These are phyloP conservation scores for Alternaria panax DNA, from an alignment of 2,329 filamentous ascomycete genomes.

Conservation along the genomic window DNA sequence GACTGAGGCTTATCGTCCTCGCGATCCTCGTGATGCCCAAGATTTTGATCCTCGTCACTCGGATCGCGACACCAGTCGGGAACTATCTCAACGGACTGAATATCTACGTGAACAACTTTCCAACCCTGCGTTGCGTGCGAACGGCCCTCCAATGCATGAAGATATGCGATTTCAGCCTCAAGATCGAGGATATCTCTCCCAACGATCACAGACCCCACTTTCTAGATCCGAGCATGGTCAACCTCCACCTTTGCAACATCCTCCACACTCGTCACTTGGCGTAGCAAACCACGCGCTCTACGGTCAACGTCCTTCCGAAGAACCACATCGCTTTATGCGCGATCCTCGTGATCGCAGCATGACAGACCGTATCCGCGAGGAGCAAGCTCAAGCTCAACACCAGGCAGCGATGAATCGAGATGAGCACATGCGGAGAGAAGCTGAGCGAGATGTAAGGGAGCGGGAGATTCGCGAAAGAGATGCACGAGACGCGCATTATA, in stretches of 20 bases:
- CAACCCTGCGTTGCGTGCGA: constrained; percentile 31
- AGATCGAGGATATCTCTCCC: constrained; percentile 38
- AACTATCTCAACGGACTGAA: constrained; percentile 42
- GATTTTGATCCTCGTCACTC: constrained; percentile 41
- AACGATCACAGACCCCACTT: constrained; percentile 47
- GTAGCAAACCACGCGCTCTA: constrained; percentile 36
- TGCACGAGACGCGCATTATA: constrained; percentile 27
- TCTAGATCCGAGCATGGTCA: constrained; percentile 39
- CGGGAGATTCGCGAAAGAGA: constrained; percentile 30
- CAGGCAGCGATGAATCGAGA: constrained; percentile 33
- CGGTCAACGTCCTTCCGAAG: constrained; percentile 39
- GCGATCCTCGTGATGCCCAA: constrained; percentile 40
- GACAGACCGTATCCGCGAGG: constrained; percentile 42
- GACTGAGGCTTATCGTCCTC: constrained; percentile 38
- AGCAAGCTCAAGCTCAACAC: constrained; percentile 33
- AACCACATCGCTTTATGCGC: constrained; percentile 35
- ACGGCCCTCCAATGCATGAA: constrained; percentile 32
- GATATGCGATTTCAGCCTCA: constrained; percentile 41
- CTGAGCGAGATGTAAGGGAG: constrained; percentile 33
- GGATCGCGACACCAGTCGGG: constrained; percentile 44
- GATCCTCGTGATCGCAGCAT: constrained; percentile 32
- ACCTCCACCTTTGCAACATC: constrained; percentile 41
- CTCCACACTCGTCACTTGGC: constrained; percentile 41
- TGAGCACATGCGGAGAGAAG: constrained; percentile 32
- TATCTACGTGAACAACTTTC: constrained; percentile 42